Base-by-base conservation (phyloP, 2,329 filamentous ascomycete species). In the Aspergillus glaucus region DNA sequence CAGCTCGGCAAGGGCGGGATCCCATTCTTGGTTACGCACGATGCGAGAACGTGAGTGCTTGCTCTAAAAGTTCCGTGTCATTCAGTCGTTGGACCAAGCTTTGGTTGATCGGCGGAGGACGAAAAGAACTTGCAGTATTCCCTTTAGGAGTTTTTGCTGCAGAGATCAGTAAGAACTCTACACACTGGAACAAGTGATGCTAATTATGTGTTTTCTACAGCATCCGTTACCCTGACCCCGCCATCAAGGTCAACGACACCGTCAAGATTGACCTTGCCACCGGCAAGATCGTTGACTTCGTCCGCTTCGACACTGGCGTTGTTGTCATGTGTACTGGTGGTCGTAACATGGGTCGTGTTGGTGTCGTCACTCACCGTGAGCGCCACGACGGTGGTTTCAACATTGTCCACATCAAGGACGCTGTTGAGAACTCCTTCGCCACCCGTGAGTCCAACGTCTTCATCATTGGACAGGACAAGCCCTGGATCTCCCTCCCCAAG, bases 11-110 rank as follows among this genome's bases (percentile, higher is more conserved):
- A 90, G 79, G 94, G 93, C 79, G 93, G 91, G 82, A 95, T 98
- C 86, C 93, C 93, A 94, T 98, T 95, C 91, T 96, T 97, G 90
- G 93, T 98, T 88, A 98, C 93, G 91, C 93, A 98, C 88, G 93
- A 98, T 93, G 93, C 93, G 80, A 87, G 93, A 90, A 98, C 93
- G 92, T 98, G 82, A 95, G 92, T 97, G 87, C 61, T 62, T 59
- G 55, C 67, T 64, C 83, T 56, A 58, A 53, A 65, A 70, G 67
- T 86, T 79, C 84, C 79, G 87, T 87, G 89, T 96, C 91, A 93
- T 91, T 96, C 92, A 96, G 92, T 86, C 92, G 92, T 96, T 96
- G 92, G 89, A 92, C 88, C 89, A 94, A 93, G 88, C 82, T 95
- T 93, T 95, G 90, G 90, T 79, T 76, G 76, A 80, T 71, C 68